These are phyloP conservation scores for Lasiosphaeria miniovina DNA, from an alignment of 495 filamentous ascomycete species.

Conservation along the genomic window DNA sequence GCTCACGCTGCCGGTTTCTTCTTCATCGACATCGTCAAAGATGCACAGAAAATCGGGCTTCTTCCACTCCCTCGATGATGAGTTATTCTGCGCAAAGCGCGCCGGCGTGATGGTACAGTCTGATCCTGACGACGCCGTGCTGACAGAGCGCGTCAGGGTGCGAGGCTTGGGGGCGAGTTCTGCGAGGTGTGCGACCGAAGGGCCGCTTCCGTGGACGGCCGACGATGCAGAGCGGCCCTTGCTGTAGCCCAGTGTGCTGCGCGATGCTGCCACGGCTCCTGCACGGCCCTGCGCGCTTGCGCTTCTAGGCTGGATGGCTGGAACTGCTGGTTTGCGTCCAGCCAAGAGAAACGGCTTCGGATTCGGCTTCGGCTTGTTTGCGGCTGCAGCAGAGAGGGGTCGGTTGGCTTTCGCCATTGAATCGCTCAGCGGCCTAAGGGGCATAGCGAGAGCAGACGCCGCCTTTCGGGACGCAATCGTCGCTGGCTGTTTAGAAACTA, in stretches of 20 bases:
- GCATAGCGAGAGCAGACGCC: constrained; percentile 42
- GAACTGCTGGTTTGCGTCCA: constrained; percentile 39
- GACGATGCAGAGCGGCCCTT: constrained; percentile 66
- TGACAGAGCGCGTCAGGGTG: constrained; percentile 30
- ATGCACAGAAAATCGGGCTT: constrained; percentile 43
- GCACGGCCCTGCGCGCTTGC: constrained; percentile 46
- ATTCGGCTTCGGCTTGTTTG: constrained; percentile 26
- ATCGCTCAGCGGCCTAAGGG: constrained; percentile 32
- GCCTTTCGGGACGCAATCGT: constrained; percentile 40
- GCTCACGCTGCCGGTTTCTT: constrained; percentile 30
- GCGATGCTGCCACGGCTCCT: constrained; percentile 63
- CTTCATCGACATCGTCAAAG: constrained; percentile 38
- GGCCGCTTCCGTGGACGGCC: constrained; percentile 30
- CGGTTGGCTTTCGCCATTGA: constrained; percentile 26
- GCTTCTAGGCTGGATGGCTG: constrained; percentile 37
- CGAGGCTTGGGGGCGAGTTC: constrained; percentile 21
- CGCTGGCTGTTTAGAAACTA: constrained; percentile 33
- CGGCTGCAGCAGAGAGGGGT: not conserved
- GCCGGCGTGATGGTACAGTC: constrained; percentile 52
- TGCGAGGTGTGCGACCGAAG: constrained; percentile 9
- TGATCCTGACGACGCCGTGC: constrained; percentile 41
- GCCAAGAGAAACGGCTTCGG: constrained; percentile 36
- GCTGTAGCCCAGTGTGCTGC: constrained; percentile 75
- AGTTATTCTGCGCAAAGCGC: constrained; percentile 29
- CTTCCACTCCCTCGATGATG: constrained; percentile 27